Conservation (phyloP, 1,139 yeast genomes). For the Kurtzmaniella quercitrusa region DNA sequence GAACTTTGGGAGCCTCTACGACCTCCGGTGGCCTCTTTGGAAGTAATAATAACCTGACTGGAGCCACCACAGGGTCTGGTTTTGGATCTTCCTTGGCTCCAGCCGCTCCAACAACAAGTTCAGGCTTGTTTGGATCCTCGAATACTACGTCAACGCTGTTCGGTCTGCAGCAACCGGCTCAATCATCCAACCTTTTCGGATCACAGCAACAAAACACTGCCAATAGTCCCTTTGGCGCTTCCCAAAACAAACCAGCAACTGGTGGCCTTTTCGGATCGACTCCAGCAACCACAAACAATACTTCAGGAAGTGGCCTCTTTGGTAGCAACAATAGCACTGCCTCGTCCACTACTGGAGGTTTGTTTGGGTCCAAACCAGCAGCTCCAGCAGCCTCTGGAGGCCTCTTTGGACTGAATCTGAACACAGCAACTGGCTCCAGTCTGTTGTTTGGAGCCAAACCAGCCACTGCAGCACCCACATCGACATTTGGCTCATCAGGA, state of each 20-base stretch:
- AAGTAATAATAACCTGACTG: slow-evolving; percentile 1
- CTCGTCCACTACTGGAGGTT: slow-evolving; percentile 16
- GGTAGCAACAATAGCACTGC: slow-evolving; percentile 15
- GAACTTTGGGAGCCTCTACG: slow-evolving; percentile 1
- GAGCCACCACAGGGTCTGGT: background rate
- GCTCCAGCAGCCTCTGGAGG: slow-evolving; percentile 9
- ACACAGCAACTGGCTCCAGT: slow-evolving; percentile 4
- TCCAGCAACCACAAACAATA: slow-evolving; percentile 10
- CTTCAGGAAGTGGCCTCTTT: slow-evolving; percentile 34
- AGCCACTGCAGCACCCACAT: slow-evolving; percentile 1
- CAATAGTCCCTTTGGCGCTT: slow-evolving; percentile 21
- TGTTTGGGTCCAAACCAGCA: slow-evolving; percentile 17
- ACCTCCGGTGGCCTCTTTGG: slow-evolving; percentile 2
- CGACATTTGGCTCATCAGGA: slow-evolving; percentile 14
- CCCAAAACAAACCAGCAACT: slow-evolving; percentile 12
- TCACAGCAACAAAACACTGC: slow-evolving; percentile 7
- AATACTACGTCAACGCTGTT: slow-evolving; percentile 5
- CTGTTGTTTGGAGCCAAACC: slow-evolving; percentile 20
- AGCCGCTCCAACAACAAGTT: slow-evolving; percentile 4
- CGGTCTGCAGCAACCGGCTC: slow-evolving; percentile 1
- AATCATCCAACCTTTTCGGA: slow-evolving; percentile 25
- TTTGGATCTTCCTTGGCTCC: slow-evolving; percentile 5
- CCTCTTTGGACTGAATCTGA: slow-evolving; percentile 13
- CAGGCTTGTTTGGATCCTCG: slow-evolving; percentile 17
- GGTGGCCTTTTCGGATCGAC: slow-evolving; percentile 35